Evolutionary conservation across 2,329 filamentous ascomycete genomes (phyloP).

Genomic region (Fusarium begoniae): DNA sequence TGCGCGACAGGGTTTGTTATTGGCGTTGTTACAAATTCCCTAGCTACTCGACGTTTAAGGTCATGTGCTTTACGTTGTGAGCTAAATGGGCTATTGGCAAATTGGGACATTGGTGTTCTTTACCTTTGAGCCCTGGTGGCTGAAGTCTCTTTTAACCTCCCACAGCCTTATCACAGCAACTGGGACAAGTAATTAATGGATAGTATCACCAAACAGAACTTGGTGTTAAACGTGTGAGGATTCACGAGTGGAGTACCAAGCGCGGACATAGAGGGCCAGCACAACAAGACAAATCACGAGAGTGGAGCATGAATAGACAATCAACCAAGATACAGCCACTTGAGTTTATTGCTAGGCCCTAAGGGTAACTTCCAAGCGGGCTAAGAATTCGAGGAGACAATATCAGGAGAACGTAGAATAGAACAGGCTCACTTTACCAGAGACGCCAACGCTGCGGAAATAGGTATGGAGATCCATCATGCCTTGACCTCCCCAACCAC

Average conservation of each 20-base stretch:
- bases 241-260: not conserved
- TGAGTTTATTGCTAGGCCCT: not conserved
- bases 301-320: not conserved
- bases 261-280: no score
- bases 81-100: not conserved
- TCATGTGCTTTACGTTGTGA: rapidly evolving
- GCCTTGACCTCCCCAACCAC: not conserved
- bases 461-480: rapidly evolving
- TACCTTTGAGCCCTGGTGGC: no score
- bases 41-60: rapidly evolving
- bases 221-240: not conserved
- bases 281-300: not conserved
- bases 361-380: no score
- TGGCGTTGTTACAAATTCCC: not conserved
- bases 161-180: no score
- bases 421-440: not conserved
- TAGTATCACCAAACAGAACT: not conserved
- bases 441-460: not conserved
- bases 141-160: no score
- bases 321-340: rapidly evolving
- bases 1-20: not conserved
- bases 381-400: not conserved
- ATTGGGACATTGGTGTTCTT: not conserved
- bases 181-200: not conserved
- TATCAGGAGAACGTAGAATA: rapidly evolving